These are phyloP conservation scores for Ampelocalamus luodianensis DNA, from an alignment of 176 grass and related monocot genomes.

Conservation along the genomic window DNA sequence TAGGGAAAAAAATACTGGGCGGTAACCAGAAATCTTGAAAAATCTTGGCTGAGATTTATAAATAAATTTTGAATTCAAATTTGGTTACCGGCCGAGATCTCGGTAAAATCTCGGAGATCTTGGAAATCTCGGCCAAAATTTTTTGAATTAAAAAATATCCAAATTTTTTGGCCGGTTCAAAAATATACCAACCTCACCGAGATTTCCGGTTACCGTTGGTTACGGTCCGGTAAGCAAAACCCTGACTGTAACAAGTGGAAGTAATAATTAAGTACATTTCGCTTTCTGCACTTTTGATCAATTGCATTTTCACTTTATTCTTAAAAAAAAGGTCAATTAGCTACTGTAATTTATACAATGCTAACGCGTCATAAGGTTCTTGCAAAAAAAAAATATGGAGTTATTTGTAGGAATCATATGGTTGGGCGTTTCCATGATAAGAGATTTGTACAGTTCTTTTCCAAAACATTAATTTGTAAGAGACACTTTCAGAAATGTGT, in stretches of 20 bases:
- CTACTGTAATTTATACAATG: background rate
- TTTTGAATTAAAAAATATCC: too few species aligned
- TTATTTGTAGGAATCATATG: background rate
- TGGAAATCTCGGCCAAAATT: too few species aligned
- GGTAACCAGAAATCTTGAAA: too few species aligned
- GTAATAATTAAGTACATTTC: conserved; percentile 5
- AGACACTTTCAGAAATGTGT: background rate
- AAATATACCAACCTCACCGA: too few species aligned
- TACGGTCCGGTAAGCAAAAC: too few species aligned
- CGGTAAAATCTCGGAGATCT: too few species aligned
- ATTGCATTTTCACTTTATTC: conserved; percentile 32
- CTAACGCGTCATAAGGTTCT: background rate
- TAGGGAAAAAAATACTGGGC: too few species aligned
- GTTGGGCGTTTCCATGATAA: background rate
- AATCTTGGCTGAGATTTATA: too few species aligned
- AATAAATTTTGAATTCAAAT: too few species aligned
- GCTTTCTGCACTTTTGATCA: conserved; percentile 4
- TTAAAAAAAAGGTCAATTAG: background rate
- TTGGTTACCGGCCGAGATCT: too few species aligned
- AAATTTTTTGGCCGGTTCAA: too few species aligned
- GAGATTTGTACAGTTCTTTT: background rate
- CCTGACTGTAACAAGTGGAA: background rate
- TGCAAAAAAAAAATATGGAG: background rate
- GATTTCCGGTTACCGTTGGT: too few species aligned
- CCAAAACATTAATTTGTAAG: background rate